Evolutionary conservation across 2,329 filamentous ascomycete species (phyloP), one percentile per base, ranked within the genome.

Genomic region (Diaporthe sp.): DNA sequence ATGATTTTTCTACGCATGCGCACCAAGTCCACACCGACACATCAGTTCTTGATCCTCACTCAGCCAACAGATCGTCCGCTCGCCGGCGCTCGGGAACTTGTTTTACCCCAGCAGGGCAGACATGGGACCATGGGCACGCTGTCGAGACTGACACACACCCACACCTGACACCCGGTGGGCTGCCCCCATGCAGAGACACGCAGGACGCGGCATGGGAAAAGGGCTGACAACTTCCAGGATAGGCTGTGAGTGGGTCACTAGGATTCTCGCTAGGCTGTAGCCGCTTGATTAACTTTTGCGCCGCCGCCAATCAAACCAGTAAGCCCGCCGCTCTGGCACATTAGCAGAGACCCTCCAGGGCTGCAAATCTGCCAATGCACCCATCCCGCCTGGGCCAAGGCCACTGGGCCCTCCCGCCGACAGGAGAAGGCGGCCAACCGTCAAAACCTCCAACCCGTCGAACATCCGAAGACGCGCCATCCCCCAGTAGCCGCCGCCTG

Each of bases 231-330:
- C n/a, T 37, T 44, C 57, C 58, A 53, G 71, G 71, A 73, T 73
- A 73, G 71, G 71, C 58, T 55, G 71, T 39, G 71, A 55, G 71
- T 42, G 58, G 71, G 60, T 55, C 57, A 73, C 37, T 73, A 65
- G 71, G 58, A 65, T 65, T 65, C 60, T 73, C 71, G 71, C 71
- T 73, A 73, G 71, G 71, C 58, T 73, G 71, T 73, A 73, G 58
- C 71, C 71, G 71, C 71, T 73, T 73, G 58, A 73, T 73, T 73
- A 55, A 65, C 47, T 65, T 55, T 55, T 44, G 13, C 71, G 55
- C 71, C 58, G 34, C 71, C 25, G 58, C 71, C 71, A 73, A 73
- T 73, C 31, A 44, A 65, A 51, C 58, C 47, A 34, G n/a, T 31
- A 44, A 53, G 53, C 22, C 71, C 58, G 57, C 20, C 71, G 47